Conservation (phyloP, 371 early-diverging fungal genomes). For the Mortierella sp. region DNA sequence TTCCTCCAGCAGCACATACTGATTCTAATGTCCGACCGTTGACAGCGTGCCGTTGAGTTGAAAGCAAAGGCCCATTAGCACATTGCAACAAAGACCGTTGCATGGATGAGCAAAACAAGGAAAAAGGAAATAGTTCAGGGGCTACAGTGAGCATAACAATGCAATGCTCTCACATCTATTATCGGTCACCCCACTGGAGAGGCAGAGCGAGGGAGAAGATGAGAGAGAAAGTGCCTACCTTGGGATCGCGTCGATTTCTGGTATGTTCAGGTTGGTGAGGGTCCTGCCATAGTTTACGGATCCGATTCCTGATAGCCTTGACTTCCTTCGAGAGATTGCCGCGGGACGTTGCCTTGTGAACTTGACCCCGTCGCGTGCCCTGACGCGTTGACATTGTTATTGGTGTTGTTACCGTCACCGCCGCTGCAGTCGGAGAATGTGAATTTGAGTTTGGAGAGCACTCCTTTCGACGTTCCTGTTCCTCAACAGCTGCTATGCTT, state of each 20-base stretch:
- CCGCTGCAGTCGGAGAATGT: background rate
- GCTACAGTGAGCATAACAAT: background rate
- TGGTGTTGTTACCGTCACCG: background rate
- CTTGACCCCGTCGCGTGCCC: background rate
- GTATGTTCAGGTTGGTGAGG: conserved; percentile 25
- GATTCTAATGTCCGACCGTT: conserved; percentile 17
- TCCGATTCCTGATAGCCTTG: conserved; percentile 27
- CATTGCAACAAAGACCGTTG: background rate
- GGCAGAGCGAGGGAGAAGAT: background rate
- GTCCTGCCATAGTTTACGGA: conserved; percentile 45
- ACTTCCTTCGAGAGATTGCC: conserved; percentile 31
- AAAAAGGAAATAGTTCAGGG: conserved; percentile 21
- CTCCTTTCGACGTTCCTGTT: no score
- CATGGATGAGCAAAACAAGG: background rate
- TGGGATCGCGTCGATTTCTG: conserved; percentile 20
- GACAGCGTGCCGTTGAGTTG: background rate
- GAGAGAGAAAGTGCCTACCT: conserved; percentile 21
- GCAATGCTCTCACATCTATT: background rate
- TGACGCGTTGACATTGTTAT: background rate
- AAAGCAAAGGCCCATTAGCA: background rate
- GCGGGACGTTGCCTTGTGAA: conserved; percentile 6
- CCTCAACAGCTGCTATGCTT: background rate
- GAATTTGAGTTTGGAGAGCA: background rate
- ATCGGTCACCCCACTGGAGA: background rate
- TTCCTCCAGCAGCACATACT: conserved; percentile 44